A percentile compares a stretch with the other conserved stretches of the same genome.
Conservation (phyloP, 768 basidiomycete genomes). For the Candolleomyces aberdarensis region DNA sequence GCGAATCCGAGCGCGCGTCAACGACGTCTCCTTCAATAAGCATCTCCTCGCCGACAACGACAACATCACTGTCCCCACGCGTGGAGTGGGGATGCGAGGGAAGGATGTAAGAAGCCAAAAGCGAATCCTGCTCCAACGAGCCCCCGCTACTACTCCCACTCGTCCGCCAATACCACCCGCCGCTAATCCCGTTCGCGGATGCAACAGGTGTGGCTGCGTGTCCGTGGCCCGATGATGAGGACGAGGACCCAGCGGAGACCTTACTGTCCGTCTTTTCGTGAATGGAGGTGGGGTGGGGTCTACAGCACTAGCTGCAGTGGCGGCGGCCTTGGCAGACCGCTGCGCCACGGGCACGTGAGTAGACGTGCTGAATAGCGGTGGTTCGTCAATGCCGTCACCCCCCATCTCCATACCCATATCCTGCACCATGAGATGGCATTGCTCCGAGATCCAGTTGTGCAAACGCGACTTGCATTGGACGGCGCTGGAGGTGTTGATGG, state of each 20-base stretch:
- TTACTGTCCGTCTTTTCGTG: background rate
- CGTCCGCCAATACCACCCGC: background rate
- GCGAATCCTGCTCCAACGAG: background rate
- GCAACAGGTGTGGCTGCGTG: background rate
- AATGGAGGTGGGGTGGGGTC: background rate
- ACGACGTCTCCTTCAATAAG: background rate
- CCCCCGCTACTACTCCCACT: background rate
- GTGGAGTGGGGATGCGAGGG: background rate
- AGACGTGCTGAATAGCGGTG: background rate
- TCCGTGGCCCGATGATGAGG: background rate
- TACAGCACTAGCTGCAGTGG: background rate
- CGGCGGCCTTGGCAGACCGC: background rate
- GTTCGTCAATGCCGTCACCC: background rate
- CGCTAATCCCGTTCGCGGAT: background rate
- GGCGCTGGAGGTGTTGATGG: no score
- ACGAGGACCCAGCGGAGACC: background rate
- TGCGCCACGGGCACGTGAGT: background rate
- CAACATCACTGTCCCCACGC: background rate
- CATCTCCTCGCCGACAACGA: background rate
- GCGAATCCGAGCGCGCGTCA: background rate
- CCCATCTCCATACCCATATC: background rate
- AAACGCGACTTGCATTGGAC: background rate
- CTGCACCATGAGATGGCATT: background rate
- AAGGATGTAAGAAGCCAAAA: background rate
- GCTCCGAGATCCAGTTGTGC: no score